Evolutionary conservation across 2,329 filamentous ascomycete species (phyloP), one percentile per base, ranked within the genome.

Genomic region (Aspergillus sp.): DNA sequence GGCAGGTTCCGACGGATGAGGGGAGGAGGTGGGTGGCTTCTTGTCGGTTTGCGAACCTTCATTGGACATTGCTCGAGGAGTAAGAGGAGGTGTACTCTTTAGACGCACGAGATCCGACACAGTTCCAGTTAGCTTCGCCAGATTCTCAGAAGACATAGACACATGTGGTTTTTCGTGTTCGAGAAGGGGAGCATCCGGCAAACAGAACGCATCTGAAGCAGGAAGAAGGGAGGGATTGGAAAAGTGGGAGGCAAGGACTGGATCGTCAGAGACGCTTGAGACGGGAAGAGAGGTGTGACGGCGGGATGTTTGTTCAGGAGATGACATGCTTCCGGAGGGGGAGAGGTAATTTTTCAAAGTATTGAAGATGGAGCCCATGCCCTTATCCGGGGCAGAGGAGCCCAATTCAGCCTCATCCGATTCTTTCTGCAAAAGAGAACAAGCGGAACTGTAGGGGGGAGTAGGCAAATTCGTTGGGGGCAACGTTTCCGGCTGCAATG

Each of bases 31-130:
- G 60, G 58, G 63, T 57, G 73, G 68, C 55, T 69, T 69, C 65
- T 74, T 73, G 52, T 73, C 73, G 52, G 70, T 62, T 67, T 74
- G 68, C 25, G 70, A 66, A 49, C 79, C 81, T 71, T 87, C 86
- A 76, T 86, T 84, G 59, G 92, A 96, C 72, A 94, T 87, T 62
- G 93, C 91, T 79, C 94, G 89, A 65, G 92, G 94, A 58, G 94
- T 96, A 68, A 94, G 93, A 63, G 92, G 89, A 69, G 92, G 91
- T 70, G 91, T 95, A 82, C 92, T 96, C 93, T 97, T 96, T 83
- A 87, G 76, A 79, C 76, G 77, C 72, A 80, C 76, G 77, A 75
- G 79, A 78, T 78, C 82, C 78, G 82, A 82, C 79, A 82, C 82
- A 84, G 87, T 86, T 85, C 88, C 85, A 87, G 92, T 97, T 92